phyloP scores from a whole-genome alignment of 75 land plant species.

The Sequoiadendron giganteum region DNA sequence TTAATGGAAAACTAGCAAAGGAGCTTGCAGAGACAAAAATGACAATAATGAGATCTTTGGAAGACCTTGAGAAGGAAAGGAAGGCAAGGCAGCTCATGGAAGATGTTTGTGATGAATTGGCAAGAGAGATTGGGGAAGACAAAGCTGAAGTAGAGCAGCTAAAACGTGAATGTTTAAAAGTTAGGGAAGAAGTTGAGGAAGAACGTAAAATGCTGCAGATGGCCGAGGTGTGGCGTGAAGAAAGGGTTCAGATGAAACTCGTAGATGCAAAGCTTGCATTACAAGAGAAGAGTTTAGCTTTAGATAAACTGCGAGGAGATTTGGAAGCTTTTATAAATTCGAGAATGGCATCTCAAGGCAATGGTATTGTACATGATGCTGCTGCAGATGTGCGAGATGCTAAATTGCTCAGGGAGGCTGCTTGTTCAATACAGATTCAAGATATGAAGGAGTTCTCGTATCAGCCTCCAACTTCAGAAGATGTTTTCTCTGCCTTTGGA shows the following conservation, averaged over 20 bases:
- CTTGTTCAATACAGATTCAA: conserved; percentile 42
- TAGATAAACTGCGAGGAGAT: conserved; percentile 61
- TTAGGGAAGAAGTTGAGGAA: conserved; percentile 88
- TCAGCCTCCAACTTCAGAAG: conserved; percentile 47
- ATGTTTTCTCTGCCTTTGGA: conserved; percentile 62
- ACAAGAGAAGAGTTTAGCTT: conserved; percentile 75
- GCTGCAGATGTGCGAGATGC: conserved; percentile 45
- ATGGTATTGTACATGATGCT: conserved; percentile 13
- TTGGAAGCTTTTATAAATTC: conserved; percentile 57
- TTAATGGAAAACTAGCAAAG: conserved; percentile 72
- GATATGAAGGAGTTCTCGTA: conserved; percentile 57
- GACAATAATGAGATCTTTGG: conserved; percentile 51
- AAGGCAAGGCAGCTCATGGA: conserved; percentile 82
- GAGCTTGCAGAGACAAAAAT: conserved; percentile 82
- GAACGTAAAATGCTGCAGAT: conserved; percentile 96
- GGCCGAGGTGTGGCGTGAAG: conserved; percentile 99
- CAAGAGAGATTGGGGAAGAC: conserved; percentile 94
- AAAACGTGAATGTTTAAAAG: conserved; percentile 67
- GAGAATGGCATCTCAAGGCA: conserved; percentile 1
- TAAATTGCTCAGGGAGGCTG: conserved; percentile 44
- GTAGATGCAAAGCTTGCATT: conserved; percentile 78
- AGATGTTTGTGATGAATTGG: conserved; percentile 95
- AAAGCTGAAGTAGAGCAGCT: conserved; percentile 81
- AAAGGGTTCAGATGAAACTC: conserved; percentile 97
- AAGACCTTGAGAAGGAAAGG: conserved; percentile 87